These are phyloP conservation scores for Escovopsis sp. DNA, from an alignment of 2,329 filamentous ascomycete genomes.

Conservation along the genomic window DNA sequence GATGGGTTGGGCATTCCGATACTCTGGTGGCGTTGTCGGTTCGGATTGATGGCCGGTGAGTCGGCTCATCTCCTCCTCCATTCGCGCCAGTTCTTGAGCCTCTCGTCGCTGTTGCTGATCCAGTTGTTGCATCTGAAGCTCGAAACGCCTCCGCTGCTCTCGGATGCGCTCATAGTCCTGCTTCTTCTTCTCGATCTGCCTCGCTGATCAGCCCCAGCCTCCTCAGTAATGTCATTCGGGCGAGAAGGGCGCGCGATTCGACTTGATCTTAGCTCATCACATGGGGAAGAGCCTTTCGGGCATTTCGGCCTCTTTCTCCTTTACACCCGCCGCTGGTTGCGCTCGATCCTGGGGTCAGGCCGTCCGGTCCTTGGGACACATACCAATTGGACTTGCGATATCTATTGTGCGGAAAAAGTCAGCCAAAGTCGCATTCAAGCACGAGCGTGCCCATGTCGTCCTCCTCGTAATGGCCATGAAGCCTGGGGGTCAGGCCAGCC, in stretches of 20 bases:
- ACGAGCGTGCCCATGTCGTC: not conserved
- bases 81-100: constrained; percentile 69
- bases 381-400: constrained; percentile 63
- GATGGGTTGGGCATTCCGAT: constrained; percentile 43
- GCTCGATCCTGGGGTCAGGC: not conserved
- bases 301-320: no score
- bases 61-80: constrained; percentile 61
- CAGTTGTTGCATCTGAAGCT: constrained; percentile 81
- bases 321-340: no score
- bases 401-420: constrained; percentile 22
- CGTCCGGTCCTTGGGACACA: constrained; percentile 17
- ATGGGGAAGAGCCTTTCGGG: no score
- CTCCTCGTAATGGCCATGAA: not conserved
- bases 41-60: constrained; percentile 71
- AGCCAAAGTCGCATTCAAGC: constrained; percentile 3
- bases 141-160: constrained; percentile 77
- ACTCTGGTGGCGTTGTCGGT: constrained; percentile 90
- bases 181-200: constrained; percentile 83
- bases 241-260: no score
- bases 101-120: constrained; percentile 73
- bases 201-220: constrained; percentile 18
- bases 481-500: not conserved
- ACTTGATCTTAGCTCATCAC: no score
- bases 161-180: constrained; percentile 81
- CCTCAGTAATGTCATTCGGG: no score